Percentiles rank a stretch among this genome's conserved stretches.
Evolutionary conservation across 2,329 filamentous ascomycete genomes (phyloP).

Genomic region (Colletotrichum sp.): DNA sequence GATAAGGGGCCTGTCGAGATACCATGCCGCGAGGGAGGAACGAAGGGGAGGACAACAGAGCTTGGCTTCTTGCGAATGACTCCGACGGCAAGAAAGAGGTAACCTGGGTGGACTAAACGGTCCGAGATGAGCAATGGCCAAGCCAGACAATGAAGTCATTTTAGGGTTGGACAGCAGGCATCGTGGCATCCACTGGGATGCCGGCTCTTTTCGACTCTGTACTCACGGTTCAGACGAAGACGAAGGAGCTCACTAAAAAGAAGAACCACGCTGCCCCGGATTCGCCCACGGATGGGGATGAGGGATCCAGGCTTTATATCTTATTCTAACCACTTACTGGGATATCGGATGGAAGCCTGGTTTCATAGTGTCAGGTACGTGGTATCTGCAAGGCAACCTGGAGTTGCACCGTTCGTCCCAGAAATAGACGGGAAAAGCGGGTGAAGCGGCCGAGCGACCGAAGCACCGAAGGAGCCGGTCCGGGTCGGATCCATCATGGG

Average conservation of each 20-base stretch:
- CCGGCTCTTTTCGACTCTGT: neutral
- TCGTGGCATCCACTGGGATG: neutral
- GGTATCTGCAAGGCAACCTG: neutral
- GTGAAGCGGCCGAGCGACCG: neutral
- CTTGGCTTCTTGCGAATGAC: neutral
- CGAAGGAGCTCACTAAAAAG: neutral
- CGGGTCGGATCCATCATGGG: neutral
- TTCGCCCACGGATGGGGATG: neutral
- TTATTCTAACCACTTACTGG: neutral
- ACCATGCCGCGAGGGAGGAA: neutral
- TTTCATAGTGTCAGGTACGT: neutral
- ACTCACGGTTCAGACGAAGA: neutral
- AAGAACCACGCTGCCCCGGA: neutral
- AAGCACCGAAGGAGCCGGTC: neutral
- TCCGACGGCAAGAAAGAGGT: neutral
- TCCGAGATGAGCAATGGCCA: neutral
- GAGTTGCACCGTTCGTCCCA: neutral
- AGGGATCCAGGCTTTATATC: neutral
- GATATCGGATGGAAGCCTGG: neutral
- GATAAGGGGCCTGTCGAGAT: neutral
- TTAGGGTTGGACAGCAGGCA: neutral
- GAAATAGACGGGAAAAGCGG: neutral
- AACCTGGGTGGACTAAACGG: neutral
- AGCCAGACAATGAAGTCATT: neutral
- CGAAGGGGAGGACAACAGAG: neutral